Evolutionary conservation across 2,329 filamentous ascomycete genomes (phyloP), one percentile per base, ranked within the genome.

Genomic region (Colletotrichum graminicola): DNA sequence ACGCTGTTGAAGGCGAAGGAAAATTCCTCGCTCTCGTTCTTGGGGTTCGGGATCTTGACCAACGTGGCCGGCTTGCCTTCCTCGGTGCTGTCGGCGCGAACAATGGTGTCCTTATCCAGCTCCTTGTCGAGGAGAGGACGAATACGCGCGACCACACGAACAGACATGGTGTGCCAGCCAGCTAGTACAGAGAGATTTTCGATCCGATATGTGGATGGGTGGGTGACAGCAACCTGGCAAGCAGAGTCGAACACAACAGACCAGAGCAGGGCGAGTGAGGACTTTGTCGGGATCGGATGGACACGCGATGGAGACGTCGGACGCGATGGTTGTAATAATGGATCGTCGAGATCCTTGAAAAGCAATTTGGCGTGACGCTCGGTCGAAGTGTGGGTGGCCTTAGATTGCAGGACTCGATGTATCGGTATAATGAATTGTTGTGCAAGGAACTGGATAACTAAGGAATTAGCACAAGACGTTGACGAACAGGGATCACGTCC

Each of bases 1-100:
- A 98, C 95, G 75, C 93, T 90, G 85, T 96, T 97, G 87, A 98
- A 98, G 63, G 95, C 90, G 80, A 98, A 99, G 65, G 93, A 94
- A 82, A 95, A 98, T 78, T 95, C 93, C 82, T 98, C 95, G 29
- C 88, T 86, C 74, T 94, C 93, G 78, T 98, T 98, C 84, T 96
- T 97, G 0, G 95, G 95, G 79, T 94, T 98, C 4, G 95, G 95
- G 77, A 98, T 97, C 80, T 93, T 92, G 78, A 98, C 90, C 39
- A 97, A 84, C 34, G 87, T 91, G 73, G 88, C 89, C 26, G 90
- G 86, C 74, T 86, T 88, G 75, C 88, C 88, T 57, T 88, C 83
- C 62, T 91, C 88, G 68, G 86, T 88, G 73, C 87, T 89, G 59
- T 91, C 91, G 11, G 90, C 88, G 60, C 84, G 86, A 75, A 98